Percentiles rank a stretch among this genome's conserved stretches.
phyloP scores from a whole-genome alignment of 2,329 filamentous ascomycete species.

The Epichloe baconii region DNA sequence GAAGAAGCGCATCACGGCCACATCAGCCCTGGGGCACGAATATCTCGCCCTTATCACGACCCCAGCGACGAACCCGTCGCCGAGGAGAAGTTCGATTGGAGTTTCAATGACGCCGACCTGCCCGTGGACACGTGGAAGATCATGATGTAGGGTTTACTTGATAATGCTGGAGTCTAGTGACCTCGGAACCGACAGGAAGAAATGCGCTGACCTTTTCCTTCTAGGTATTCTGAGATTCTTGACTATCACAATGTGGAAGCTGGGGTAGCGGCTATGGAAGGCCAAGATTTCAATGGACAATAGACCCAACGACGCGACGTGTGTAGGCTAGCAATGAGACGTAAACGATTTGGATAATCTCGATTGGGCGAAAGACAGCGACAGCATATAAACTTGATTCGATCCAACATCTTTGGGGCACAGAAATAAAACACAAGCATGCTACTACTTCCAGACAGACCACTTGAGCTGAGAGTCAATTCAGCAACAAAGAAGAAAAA shows the following conservation, averaged over 20 bases:
- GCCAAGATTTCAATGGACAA: constrained; percentile 23
- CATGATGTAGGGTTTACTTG: constrained; percentile 67
- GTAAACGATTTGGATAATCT: constrained; percentile 5
- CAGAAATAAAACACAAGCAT: not conserved
- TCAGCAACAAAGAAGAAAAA: not conserved
- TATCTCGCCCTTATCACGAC: constrained; percentile 94
- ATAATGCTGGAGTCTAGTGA: not conserved
- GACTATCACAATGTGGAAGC: constrained; percentile 92
- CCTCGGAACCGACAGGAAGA: not conserved
- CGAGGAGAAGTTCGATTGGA: constrained; percentile 98
- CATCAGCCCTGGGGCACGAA: constrained; percentile 75
- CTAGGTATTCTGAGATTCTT: constrained; percentile 97
- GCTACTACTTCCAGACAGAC: not conserved
- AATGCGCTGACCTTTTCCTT: not conserved
- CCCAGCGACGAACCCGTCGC: constrained; percentile 91
- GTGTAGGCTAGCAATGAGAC: constrained; percentile 1
- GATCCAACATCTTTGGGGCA: not conserved
- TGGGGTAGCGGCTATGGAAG: constrained; percentile 24
- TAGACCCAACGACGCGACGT: constrained; percentile 10
- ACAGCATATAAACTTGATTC: constrained; percentile 4
- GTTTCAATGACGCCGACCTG: constrained; percentile 94
- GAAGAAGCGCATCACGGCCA: constrained; percentile 84
- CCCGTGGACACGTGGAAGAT: constrained; percentile 99
- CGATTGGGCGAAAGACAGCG: constrained; percentile 1
- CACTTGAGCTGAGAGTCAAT: no score